Conservation (phyloP, 2,329 filamentous ascomycete genomes). For the Calycina marina region DNA sequence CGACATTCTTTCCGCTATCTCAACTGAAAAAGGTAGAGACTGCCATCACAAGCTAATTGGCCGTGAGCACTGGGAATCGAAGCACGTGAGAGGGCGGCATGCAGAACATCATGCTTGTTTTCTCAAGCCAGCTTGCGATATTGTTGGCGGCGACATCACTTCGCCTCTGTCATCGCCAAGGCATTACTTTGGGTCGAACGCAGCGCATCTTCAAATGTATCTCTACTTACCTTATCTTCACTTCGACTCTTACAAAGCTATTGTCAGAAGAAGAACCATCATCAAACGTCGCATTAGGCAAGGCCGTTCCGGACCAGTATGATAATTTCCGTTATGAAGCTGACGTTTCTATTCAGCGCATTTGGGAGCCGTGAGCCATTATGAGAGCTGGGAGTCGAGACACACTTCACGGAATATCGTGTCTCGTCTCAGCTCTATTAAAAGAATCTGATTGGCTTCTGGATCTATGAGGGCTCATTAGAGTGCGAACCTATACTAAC, state of each 20-base stretch:
- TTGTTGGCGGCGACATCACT: neutral
- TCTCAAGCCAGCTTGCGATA: slow-evolving; percentile 4
- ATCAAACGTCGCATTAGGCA: slow-evolving; percentile 4
- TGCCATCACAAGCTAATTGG: slow-evolving; percentile 2
- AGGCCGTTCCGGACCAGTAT: slow-evolving; percentile 5
- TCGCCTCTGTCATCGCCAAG: slow-evolving; percentile 1
- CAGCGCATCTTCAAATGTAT: slow-evolving; percentile 2
- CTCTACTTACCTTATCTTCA: slow-evolving; percentile 5
- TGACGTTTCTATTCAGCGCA: too few species aligned
- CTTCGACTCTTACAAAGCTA: slow-evolving; percentile 4
- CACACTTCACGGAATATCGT: too few species aligned
- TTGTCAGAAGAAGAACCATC: slow-evolving; percentile 3
- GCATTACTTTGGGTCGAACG: neutral
- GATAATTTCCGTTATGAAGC: too few species aligned
- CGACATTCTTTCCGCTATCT: slow-evolving; percentile 3
- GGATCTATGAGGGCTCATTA: too few species aligned
- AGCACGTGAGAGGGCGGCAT: slow-evolving; percentile 5
- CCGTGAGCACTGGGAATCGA: slow-evolving; percentile 5
- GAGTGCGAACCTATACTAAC: too few species aligned
- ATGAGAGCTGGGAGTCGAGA: too few species aligned
- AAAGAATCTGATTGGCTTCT: too few species aligned
- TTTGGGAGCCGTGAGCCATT: too few species aligned
- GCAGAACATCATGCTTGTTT: slow-evolving; percentile 8
- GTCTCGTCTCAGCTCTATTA: too few species aligned
- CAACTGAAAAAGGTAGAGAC: slow-evolving; percentile 4